Evolutionary conservation across 345 rosid genomes (phyloP).

Genomic region (Eucalyptus urophylla): DNA sequence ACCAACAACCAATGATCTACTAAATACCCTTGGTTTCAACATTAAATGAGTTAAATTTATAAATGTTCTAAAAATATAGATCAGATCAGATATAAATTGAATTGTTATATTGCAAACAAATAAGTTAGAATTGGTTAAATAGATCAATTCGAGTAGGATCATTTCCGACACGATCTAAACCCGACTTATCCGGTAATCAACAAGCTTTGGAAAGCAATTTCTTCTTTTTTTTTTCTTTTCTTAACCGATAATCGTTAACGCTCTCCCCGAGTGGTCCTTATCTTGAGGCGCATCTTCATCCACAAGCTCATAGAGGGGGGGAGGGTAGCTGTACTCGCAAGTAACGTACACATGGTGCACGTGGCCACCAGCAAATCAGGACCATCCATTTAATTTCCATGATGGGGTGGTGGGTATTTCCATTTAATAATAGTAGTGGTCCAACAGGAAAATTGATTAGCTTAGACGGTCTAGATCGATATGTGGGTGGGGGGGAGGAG

Average conservation of each 20-base stretch:
- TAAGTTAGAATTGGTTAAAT: no score
- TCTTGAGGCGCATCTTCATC: not conserved
- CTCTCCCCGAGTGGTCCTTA: slow-evolving; percentile 2
- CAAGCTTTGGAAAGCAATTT: not conserved
- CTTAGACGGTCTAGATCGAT: slow-evolving; percentile 8
- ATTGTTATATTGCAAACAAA: no score
- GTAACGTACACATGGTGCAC: slow-evolving; percentile 3
- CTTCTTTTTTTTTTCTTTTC: no score
- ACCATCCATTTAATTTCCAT: slow-evolving; percentile 7
- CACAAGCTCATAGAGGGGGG: slow-evolving; percentile 3
- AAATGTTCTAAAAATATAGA: no score
- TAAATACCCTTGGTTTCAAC: no score
- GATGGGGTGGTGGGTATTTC: not conserved
- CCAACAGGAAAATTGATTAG: slow-evolving; percentile 3
- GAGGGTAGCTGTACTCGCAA: not conserved
- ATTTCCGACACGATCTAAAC: no score
- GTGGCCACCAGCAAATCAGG: slow-evolving; percentile 1
- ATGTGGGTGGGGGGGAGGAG: not conserved
- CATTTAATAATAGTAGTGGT: slow-evolving; percentile 11
- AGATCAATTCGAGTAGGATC: accelerated
- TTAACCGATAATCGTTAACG: not conserved
- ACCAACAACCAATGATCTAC: no score
- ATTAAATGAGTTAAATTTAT: not conserved
- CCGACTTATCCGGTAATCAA: not conserved
- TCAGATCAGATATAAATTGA: accelerated